Evolutionary conservation across 176 grass and related monocot genomes (phyloP).

Genomic region (Lolium rigidum): DNA sequence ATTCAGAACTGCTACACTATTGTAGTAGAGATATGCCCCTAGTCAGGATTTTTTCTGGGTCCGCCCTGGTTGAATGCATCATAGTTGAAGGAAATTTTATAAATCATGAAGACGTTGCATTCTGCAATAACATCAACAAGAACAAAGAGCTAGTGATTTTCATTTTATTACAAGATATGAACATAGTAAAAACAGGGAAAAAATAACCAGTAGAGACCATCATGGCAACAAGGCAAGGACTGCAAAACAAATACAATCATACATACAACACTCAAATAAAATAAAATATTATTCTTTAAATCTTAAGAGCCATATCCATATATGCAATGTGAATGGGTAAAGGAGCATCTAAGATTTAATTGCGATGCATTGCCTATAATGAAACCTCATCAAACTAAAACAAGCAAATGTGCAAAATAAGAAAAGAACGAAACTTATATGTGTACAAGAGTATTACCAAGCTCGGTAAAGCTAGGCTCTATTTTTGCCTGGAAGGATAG

Average conservation of each 20-base stretch:
- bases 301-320: background rate
- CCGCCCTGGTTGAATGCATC: no score
- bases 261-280: slow-evolving; percentile 14
- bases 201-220: background rate
- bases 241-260: background rate
- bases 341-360: background rate
- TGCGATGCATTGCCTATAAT: background rate
- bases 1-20: no score
- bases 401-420: slow-evolving; percentile 11
- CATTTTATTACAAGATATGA: background rate
- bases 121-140: no score
- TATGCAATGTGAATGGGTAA: background rate
- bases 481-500: slow-evolving; percentile 89
- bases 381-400: slow-evolving; percentile 12
- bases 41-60: no score
- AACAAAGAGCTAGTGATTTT: background rate
- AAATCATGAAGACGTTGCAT: no score
- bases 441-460: slow-evolving; percentile 68
- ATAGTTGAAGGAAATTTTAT: no score
- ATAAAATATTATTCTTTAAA: background rate
- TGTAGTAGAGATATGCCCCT: no score
- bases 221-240: slow-evolving; percentile 8
- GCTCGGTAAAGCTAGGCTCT: slow-evolving; percentile 97
- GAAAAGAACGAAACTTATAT: background rate
- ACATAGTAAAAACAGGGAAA: background rate